Conservation (phyloP, 345 rosid genomes). For the Camelina sativa region DNA sequence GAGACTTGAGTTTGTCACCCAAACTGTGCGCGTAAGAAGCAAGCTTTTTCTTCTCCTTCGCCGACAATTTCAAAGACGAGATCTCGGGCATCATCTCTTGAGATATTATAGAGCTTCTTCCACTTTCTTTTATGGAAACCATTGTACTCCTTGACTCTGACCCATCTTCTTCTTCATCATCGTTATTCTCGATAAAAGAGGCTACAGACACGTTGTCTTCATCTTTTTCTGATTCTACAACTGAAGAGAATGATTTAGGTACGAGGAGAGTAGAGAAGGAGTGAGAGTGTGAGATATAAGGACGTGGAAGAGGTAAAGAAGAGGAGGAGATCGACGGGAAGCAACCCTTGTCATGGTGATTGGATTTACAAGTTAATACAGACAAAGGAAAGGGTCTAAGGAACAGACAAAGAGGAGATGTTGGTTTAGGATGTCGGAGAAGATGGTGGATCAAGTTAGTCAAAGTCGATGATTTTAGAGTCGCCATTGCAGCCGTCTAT, state of each 20-base stretch:
- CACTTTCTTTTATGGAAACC: not conserved
- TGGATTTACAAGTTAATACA: not conserved
- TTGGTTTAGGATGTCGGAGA: slow-evolving; percentile 18
- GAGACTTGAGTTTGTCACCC: slow-evolving; percentile 78
- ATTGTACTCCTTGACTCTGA: not conserved
- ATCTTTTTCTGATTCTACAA: not conserved
- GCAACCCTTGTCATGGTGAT: not conserved
- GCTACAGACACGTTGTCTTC: slow-evolving; percentile 1
- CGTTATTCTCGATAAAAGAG: not conserved
- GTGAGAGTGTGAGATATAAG: slow-evolving; percentile 8
- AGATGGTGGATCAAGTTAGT: slow-evolving; percentile 17
- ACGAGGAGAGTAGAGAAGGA: slow-evolving; percentile 19
- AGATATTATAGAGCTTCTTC: not conserved
- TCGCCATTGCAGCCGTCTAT: slow-evolving; percentile 6
- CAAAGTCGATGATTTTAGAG: slow-evolving; percentile 1
- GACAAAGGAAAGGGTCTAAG: not conserved
- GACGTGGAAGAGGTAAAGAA: slow-evolving; percentile 23
- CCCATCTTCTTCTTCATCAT: not conserved
- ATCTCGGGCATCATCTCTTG: not conserved
- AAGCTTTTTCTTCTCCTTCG: slow-evolving; percentile 12
- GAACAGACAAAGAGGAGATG: slow-evolving; percentile 16
- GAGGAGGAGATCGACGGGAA: slow-evolving; percentile 18
- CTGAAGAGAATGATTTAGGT: slow-evolving; percentile 21
- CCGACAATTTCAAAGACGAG: not conserved
- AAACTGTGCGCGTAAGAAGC: slow-evolving; percentile 66